phyloP scores from a whole-genome alignment of 352 stramenopile genomes.

The Pythium biforme region DNA sequence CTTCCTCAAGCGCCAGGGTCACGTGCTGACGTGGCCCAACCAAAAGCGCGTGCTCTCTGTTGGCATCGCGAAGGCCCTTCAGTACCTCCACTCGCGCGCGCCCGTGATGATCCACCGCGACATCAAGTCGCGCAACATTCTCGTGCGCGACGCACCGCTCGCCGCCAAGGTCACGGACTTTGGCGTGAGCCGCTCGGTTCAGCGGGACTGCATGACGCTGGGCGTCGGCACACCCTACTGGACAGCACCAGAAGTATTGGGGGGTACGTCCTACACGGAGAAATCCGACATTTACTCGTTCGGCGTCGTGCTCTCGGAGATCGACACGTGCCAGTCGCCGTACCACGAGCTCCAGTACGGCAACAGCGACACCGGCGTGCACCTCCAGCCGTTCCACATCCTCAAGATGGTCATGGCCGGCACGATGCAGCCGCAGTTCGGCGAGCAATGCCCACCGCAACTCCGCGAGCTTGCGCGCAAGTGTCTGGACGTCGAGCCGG shows the following conservation, averaged over 20 bases:
- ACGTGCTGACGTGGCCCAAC: conserved; percentile 35
- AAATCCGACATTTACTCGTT: conserved; percentile 70
- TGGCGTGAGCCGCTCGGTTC: conserved; percentile 44
- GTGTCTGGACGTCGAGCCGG: conserved; percentile 20
- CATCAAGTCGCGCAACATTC: conserved; percentile 57
- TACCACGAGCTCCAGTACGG: conserved; percentile 26
- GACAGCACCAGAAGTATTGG: conserved; percentile 72
- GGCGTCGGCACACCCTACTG: conserved; percentile 84
- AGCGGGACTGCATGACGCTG: conserved; percentile 35
- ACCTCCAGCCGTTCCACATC: conserved; percentile 51
- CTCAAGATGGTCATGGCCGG: conserved; percentile 47
- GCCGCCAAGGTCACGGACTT: conserved; percentile 84
- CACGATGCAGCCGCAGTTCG: conserved; percentile 42
- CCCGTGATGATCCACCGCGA: conserved; percentile 47
- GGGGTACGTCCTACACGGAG: conserved; percentile 44
- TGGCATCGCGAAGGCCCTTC: conserved; percentile 43
- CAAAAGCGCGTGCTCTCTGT: conserved; percentile 46
- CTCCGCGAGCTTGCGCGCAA: conserved; percentile 8
- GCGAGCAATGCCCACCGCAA: conserved; percentile 32
- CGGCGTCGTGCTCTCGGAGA: conserved; percentile 24
- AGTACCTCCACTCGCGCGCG: conserved; percentile 41
- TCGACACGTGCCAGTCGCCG: conserved; percentile 23
- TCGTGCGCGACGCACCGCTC: conserved; percentile 30
- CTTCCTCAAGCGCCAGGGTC: conserved; percentile 20
- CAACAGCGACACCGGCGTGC: conserved; percentile 10